A percentile compares a stretch with the other conserved stretches of the same genome.
These are phyloP conservation scores for Asclepias syriaca DNA, from an alignment of 257 asterid genomes.

Conservation along the genomic window DNA sequence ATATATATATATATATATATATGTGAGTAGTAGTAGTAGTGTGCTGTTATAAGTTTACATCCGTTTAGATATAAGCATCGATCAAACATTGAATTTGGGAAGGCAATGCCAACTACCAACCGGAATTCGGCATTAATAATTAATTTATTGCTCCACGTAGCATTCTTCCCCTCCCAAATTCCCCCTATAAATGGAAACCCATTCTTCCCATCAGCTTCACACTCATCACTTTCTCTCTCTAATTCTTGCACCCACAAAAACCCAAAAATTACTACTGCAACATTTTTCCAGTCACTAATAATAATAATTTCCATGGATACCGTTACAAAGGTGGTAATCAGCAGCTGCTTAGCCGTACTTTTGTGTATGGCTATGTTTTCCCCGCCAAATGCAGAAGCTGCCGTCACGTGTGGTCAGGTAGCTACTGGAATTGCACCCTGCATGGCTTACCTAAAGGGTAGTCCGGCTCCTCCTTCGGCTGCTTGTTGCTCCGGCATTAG, in stretches of 20 bases:
- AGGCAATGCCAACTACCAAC: neutral
- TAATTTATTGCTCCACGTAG: neutral
- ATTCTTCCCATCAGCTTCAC: too few relatives aligned
- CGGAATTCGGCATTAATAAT: neutral
- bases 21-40: too few relatives aligned
- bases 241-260: neutral
- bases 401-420: conserved; percentile 12
- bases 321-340: neutral
- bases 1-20: too few relatives aligned
- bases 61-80: neutral
- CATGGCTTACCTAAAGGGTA: conserved; percentile 8
- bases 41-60: neutral
- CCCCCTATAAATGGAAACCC: neutral
- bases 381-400: conserved; percentile 9
- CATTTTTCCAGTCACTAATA: too few relatives aligned
- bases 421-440: conserved; percentile 8
- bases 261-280: too few relatives aligned
- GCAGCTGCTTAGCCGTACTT: neutral
- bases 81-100: neutral
- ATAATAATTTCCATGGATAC: neutral
- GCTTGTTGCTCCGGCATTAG: conserved; percentile 20
- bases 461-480: neutral
- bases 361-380: conserved; percentile 12
- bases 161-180: neutral
- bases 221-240: neutral